A percentile compares a stretch with the other conserved stretches of the same genome.
Conservation (phyloP, 139 green algal species). For the Trebouxia sp. region DNA sequence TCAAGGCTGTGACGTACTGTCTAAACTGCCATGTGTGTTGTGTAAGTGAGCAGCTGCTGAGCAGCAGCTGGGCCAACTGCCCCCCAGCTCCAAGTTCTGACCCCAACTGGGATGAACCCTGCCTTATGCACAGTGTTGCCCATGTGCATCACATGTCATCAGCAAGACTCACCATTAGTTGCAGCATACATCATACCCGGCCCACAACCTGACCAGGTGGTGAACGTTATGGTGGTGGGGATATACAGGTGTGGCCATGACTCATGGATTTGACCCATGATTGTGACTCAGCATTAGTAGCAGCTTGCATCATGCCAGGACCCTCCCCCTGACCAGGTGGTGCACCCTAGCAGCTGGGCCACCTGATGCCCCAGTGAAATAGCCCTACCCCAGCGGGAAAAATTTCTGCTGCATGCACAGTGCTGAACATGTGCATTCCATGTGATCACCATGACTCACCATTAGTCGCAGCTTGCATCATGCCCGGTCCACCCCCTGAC, state of each 20-base stretch:
- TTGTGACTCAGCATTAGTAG: too few relatives aligned
- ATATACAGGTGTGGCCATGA: too few relatives aligned
- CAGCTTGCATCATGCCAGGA: too few relatives aligned
- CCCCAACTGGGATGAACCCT: background rate
- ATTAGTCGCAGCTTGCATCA: conserved; percentile 64
- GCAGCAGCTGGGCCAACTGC: background rate
- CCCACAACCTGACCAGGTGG: conserved; percentile 38
- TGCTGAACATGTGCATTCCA: background rate
- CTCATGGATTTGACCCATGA: too few relatives aligned
- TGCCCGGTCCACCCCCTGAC: conserved; percentile 69
- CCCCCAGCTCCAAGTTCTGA: background rate
- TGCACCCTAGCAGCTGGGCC: conserved; percentile 53
- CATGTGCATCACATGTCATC: background rate
- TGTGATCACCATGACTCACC: background rate
- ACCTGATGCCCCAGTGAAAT: conserved; percentile 44
- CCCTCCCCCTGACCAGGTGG: conserved; percentile 60
- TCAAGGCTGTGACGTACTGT: too few relatives aligned
- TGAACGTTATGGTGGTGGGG: background rate
- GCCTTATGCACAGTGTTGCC: background rate
- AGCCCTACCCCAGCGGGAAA: conserved; percentile 43
- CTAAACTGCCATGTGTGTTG: too few relatives aligned
- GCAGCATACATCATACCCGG: conserved; percentile 72
- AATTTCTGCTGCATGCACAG: background rate
- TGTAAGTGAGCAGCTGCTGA: background rate
- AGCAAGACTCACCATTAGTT: background rate